Conservation (phyloP, 805 yeast genomes). For the Saturnispora kantuleensis region DNA sequence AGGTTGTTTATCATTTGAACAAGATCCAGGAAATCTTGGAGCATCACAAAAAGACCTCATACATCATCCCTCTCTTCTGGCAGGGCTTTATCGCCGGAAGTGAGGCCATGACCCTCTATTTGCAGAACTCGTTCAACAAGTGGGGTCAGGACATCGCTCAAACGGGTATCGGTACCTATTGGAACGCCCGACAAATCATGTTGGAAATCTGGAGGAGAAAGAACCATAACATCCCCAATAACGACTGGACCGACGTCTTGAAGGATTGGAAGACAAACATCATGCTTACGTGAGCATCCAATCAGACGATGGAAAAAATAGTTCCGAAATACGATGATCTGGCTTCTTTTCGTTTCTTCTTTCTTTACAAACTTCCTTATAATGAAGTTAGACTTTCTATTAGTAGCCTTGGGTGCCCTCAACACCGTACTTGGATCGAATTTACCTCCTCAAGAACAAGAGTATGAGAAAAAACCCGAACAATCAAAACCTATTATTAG, state of each 20-base stretch:
- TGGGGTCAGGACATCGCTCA: slow-evolving; percentile 63
- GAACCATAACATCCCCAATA: slow-evolving; percentile 44
- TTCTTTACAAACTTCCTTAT: not conserved
- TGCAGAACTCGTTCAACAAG: slow-evolving; percentile 56
- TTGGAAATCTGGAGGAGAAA: slow-evolving; percentile 78
- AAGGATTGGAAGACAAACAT: slow-evolving; percentile 80
- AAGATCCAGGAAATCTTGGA: slow-evolving; percentile 49
- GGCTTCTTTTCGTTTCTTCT: not conserved
- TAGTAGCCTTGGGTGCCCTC: not conserved
- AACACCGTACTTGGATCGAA: not conserved
- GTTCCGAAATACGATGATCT: not conserved
- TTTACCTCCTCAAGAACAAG: not conserved
- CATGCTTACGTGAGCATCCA: slow-evolving; percentile 42
- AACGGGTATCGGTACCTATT: slow-evolving; percentile 66
- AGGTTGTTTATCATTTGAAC: slow-evolving; percentile 55
- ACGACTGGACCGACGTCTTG: slow-evolving; percentile 71
- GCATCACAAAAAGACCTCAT: slow-evolving; percentile 35
- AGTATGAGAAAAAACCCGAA: slow-evolving; percentile 15
- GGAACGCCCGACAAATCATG: slow-evolving; percentile 82
- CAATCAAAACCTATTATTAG: slow-evolving; percentile 14
- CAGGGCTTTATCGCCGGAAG: slow-evolving; percentile 86
- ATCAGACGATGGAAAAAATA: not conserved
- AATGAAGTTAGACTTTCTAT: too few species aligned
- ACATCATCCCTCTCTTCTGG: slow-evolving; percentile 74
- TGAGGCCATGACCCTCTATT: slow-evolving; percentile 48